These are phyloP conservation scores for Sergeia podlipaevii DNA, from an alignment of 208 protist species.

Conservation along the genomic window DNA sequence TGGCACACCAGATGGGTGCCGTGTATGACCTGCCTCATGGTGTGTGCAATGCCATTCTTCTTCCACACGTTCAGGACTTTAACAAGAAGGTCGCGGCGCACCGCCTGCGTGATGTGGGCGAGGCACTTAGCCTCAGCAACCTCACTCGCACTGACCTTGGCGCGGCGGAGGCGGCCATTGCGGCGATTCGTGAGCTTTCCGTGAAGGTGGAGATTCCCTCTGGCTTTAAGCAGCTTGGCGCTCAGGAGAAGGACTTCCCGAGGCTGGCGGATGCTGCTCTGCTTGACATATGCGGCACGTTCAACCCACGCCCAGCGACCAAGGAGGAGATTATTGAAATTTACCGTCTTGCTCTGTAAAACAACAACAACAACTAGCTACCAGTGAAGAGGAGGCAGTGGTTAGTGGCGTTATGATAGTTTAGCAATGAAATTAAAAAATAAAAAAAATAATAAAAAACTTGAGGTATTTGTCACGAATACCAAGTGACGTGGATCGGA, in stretches of 20 bases:
- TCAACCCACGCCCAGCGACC: constrained; percentile 51
- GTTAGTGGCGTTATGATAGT: too few relatives aligned
- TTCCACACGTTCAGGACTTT: constrained; percentile 71
- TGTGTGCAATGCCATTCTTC: constrained; percentile 85
- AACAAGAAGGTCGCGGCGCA: constrained; percentile 50
- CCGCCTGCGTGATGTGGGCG: constrained; percentile 55
- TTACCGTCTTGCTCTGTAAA: constrained; percentile 34
- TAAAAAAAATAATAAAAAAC: too few relatives aligned
- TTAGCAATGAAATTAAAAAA: too few relatives aligned
- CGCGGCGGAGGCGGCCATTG: constrained; percentile 50
- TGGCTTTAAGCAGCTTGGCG: constrained; percentile 53
- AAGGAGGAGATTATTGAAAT: constrained; percentile 50
- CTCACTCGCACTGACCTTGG: constrained; percentile 28
- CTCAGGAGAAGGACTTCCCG: constrained; percentile 40
- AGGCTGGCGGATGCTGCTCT: constrained; percentile 38
- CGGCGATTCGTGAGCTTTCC: constrained; percentile 42
- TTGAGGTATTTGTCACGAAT: too few relatives aligned
- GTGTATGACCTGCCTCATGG: constrained; percentile 86
- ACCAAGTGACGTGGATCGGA: too few relatives aligned
- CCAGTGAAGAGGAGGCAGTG: background rate
- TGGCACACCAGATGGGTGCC: constrained; percentile 86
- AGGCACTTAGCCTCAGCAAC: constrained; percentile 38
- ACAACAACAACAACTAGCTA: background rate
- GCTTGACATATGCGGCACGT: constrained; percentile 38
- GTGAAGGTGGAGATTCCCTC: constrained; percentile 47